Evolutionary conservation across 2,329 filamentous ascomycete species (phyloP), one percentile per base, ranked within the genome.

Genomic region (Fusarium pseudocircinatum): DNA sequence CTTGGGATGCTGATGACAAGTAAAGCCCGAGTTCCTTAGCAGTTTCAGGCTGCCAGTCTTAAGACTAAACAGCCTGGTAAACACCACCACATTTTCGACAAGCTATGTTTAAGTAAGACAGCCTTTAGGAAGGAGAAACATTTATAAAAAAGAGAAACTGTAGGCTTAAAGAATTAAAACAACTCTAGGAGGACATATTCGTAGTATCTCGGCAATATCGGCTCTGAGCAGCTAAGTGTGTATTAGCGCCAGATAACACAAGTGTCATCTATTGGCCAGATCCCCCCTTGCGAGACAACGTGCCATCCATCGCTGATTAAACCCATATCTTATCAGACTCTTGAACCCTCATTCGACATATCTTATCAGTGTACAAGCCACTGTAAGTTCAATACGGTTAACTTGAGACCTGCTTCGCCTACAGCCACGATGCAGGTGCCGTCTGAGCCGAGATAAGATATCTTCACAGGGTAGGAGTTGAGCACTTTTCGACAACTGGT

Each of bases 191-290:
- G 26, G 26, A 28, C 26, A 28, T 28, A 28, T 28, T 28, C 26
- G 26, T 28, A 28, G 26, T 28, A 28, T 28, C 26, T 32, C 34
- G 34, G 34, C 47, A 50, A 50, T 6, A 1, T 24, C 32, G 49
- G 32, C 49, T 28, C 1, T 2, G n/a, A n/a, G 2, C 4, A 2
- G 24, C 49, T 6, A 8, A 5, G 0, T 53, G 3, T 12, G 13
- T 6, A 7, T 3, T 53, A 53, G 49, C 49, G 49, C 10, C n/a
- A 8, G 49, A 53, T 53, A 53, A 37, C 32, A 4, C 18, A 53
- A 53, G 36, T 4, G 13, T 0, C 11, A 0, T 20, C 34, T 1
- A 50, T 22, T 50, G 47, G 47, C n/a, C 30, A 3, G 13, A 20
- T 14, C 15, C 18, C n/a, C 15, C 15, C 11, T 28, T 28, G 26